Conservation (phyloP, 2,329 filamentous ascomycete species). For the Pyrenophora seminiperda region DNA sequence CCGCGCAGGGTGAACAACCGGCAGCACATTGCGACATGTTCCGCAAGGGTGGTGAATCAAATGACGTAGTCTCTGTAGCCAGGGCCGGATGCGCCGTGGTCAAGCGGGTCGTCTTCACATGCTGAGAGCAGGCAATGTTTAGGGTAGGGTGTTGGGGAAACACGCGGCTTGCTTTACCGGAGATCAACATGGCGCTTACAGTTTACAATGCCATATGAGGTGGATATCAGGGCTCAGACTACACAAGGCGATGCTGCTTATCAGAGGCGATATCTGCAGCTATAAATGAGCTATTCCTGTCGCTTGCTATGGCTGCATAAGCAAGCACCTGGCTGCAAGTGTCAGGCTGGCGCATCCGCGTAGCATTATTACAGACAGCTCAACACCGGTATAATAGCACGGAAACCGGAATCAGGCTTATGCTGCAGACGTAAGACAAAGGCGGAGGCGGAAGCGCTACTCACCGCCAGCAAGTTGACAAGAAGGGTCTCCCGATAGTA, state of each 20-base stretch:
- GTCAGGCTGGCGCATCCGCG: too few relatives aligned
- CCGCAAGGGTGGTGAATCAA: neutral
- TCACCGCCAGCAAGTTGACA: slow-evolving; percentile 6
- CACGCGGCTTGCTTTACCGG: too few relatives aligned
- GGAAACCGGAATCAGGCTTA: neutral
- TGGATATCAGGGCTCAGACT: too few relatives aligned
- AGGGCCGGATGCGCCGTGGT: slow-evolving; percentile 10
- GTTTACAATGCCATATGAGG: neutral
- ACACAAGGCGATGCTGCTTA: too few relatives aligned
- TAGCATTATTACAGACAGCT: neutral
- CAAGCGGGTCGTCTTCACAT: slow-evolving; percentile 6
- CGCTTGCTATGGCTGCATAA: neutral
- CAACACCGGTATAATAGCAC: too few relatives aligned
- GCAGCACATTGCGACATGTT: slow-evolving; percentile 11
- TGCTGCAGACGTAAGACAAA: neutral
- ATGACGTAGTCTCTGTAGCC: slow-evolving; percentile 14
- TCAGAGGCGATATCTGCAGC: too few relatives aligned
- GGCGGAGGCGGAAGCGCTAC: neutral
- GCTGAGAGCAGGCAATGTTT: neutral
- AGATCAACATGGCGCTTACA: slow-evolving; percentile 2
- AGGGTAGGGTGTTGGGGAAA: neutral
- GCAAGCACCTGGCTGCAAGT: neutral
- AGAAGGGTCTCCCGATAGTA: slow-evolving; percentile 4
- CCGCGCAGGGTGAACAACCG: neutral
- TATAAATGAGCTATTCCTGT: too few relatives aligned